Evolutionary conservation across 805 yeast species (phyloP).

Genomic region (Lachancea sp.): DNA sequence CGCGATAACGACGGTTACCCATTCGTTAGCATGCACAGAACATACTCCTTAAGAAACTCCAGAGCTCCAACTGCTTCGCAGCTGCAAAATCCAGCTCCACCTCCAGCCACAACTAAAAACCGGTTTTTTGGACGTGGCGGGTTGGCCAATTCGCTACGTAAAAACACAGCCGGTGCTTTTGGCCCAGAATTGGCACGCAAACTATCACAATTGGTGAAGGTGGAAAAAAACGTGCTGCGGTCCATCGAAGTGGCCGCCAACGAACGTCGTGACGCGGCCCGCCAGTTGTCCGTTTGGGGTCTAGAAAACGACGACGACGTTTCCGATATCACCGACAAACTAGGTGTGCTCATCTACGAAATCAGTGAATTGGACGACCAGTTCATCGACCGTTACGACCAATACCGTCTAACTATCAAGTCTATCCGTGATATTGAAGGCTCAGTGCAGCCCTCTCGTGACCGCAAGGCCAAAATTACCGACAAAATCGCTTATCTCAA

Average conservation of each 20-base stretch:
- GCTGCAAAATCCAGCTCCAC: constrained; percentile 90
- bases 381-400: constrained; percentile 80
- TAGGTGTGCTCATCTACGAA: constrained; percentile 77
- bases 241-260: constrained; percentile 69
- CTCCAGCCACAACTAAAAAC: constrained; percentile 76
- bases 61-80: constrained; percentile 98
- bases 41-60: constrained; percentile 89
- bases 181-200: constrained; percentile 79
- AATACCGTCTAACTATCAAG: constrained; percentile 76
- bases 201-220: constrained; percentile 65
- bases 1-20: too few relatives aligned
- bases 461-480: constrained; percentile 77
- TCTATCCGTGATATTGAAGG: constrained; percentile 79
- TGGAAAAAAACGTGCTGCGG: constrained; percentile 76
- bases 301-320: constrained; percentile 81
- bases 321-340: constrained; percentile 77
- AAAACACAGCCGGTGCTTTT: constrained; percentile 67
- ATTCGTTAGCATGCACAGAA: constrained; percentile 99
- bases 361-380: constrained; percentile 83
- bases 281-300: constrained; percentile 82
- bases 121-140: constrained; percentile 85
- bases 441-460: constrained; percentile 83
- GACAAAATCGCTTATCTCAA: constrained; percentile 79
- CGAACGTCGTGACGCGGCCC: constrained; percentile 77
- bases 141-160: constrained; percentile 51